Percentiles rank a stretch among this genome's conserved stretches.
phyloP scores from a whole-genome alignment of 352 stramenopile species.

The Globisporangium lucens region DNA sequence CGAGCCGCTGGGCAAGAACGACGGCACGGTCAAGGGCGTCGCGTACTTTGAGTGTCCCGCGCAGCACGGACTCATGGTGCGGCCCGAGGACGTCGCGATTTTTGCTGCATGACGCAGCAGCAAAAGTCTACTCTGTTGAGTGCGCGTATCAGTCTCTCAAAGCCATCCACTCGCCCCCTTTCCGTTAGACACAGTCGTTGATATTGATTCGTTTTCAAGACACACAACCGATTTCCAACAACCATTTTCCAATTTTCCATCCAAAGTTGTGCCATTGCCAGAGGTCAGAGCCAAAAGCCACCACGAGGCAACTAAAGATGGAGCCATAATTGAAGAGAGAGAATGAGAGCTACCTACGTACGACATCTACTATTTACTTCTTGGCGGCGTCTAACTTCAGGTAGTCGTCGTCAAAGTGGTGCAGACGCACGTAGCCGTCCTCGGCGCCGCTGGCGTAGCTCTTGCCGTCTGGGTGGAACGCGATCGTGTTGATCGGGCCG shows the following conservation, averaged over 20 bases:
- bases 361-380: conserved; percentile 22
- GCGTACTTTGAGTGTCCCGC: conserved; percentile 59
- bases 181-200: neutral
- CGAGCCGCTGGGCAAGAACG: conserved; percentile 65
- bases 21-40: conserved; percentile 64
- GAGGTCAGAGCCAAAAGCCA: neutral
- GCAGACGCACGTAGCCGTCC: conserved; percentile 97
- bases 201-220: neutral
- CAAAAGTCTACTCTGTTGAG: neutral
- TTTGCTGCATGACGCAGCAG: conserved; percentile 8
- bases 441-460: conserved; percentile 98
- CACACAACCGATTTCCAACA: neutral
- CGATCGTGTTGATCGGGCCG: conserved; percentile 98
- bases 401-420: conserved; percentile 98
- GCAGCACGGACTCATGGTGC: conserved; percentile 68
- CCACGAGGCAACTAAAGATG: conserved; percentile 1
- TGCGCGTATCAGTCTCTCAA: neutral
- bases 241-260: neutral
- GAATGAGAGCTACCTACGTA: conserved; percentile 5
- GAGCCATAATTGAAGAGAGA: neutral
- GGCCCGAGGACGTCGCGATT: conserved; percentile 32
- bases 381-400: conserved; percentile 75
- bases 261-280: too few relatives aligned
- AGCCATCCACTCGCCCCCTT: neutral
- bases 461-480: conserved; percentile 97